These are phyloP conservation scores for Globisporangium viniferum DNA, from an alignment of 352 stramenopile species.

Conservation along the genomic window DNA sequence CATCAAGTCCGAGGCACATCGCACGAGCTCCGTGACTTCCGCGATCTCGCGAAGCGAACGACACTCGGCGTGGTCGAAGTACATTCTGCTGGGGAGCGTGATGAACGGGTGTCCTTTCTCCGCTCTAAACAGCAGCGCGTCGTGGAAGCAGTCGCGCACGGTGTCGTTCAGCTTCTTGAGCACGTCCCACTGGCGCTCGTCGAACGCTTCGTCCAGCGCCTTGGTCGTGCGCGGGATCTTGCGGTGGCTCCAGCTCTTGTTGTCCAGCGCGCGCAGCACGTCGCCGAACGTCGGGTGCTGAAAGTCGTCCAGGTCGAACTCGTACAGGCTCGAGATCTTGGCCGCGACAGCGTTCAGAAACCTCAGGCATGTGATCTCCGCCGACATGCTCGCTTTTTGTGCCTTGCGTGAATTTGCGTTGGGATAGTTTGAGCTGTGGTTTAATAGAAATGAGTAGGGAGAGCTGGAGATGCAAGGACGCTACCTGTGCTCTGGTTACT, in stretches of 20 bases:
- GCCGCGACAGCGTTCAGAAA: neutral
- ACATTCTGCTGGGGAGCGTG: neutral
- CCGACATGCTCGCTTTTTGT: too few relatives aligned
- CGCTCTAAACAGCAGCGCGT: neutral
- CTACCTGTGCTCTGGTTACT: too few relatives aligned
- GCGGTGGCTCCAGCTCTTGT: neutral
- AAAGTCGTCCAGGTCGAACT: neutral
- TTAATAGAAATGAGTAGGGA: too few relatives aligned
- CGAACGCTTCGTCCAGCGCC: neutral
- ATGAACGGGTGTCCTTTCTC: neutral
- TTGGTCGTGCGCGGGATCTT: slow-evolving; percentile 1
- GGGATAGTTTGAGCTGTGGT: too few relatives aligned
- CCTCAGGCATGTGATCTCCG: neutral
- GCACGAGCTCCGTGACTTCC: neutral
- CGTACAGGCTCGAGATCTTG: neutral
- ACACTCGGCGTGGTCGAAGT: too few relatives aligned
- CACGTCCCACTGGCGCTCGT: neutral
- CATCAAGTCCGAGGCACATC: neutral
- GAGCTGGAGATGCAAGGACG: too few relatives aligned
- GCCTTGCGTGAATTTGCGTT: too few relatives aligned
- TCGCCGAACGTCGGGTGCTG: neutral
- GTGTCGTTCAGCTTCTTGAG: neutral
- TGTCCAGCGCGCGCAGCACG: neutral
- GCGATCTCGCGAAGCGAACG: too few relatives aligned
- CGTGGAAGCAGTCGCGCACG: neutral